Base-by-base conservation (phyloP, 331 rosid genomes). In the Rhamnella rubrinervis region DNA sequence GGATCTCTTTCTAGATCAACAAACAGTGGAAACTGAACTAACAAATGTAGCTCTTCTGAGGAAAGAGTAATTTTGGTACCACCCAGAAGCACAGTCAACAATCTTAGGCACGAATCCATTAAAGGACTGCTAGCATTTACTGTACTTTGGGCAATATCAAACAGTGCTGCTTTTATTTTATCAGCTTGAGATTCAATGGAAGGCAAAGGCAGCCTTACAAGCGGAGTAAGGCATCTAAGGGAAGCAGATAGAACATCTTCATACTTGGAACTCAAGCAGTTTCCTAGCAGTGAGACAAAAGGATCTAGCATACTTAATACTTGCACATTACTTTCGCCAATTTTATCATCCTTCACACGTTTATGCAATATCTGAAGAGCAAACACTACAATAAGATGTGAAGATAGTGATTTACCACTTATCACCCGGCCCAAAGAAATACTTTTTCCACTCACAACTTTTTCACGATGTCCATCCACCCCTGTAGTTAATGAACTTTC, bases 171-270 rank as follows among this genome's bases (percentile, higher is more conserved):
- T 80, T 91, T 93, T 46, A 91, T 67, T 68, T 74, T 84, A 74
- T 91, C 89, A 58, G 93, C 95, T 61, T 87, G 87, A 50, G 79
- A 82, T 77, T 80, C 86, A 71, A 93, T 84, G 66, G 97, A 83
- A 66, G 96, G 92, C 72, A 93, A 84, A 74, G 92, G 88, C 75
- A 90, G 59, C 78, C 87, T 85, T 20, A 91, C 85, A 70, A 93
- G 70, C 25, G 84, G 72, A 50, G 88, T 80, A 58, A 93, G 92
- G 86, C 97, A 90, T 73, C 84, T 85, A 75, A 93, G 84, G 53
- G 97, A 78, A 57, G 87, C 71, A 59, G 95, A 91, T 79, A 91
- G 66, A 55, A 93, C 87, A 77, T 93, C 97, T 84, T 93, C 98
- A 70, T 91, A 89, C 81, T 87, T 93, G 23, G 97, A 91, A 64